These are phyloP conservation scores for Chalaropsis thielavioides DNA, from an alignment of 2,329 filamentous ascomycete genomes.

Conservation along the genomic window DNA sequence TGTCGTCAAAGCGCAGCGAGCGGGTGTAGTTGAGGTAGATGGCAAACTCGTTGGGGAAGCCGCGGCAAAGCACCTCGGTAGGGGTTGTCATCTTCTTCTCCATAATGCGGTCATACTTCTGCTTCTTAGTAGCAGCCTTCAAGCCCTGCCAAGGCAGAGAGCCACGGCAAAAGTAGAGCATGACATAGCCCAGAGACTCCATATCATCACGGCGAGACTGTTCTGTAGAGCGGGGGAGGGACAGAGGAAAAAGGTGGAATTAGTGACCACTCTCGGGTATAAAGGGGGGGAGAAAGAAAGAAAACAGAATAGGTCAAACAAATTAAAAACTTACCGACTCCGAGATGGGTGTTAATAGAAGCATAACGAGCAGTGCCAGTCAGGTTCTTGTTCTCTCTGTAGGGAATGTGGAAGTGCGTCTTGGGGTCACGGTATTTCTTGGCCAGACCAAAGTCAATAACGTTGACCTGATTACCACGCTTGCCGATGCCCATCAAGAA, in stretches of 20 bases:
- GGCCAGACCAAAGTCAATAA: conserved; percentile 96
- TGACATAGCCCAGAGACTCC: conserved; percentile 97
- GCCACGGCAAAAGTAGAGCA: conserved; percentile 99
- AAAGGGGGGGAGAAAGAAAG: background rate
- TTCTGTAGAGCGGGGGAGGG: conserved; percentile 33
- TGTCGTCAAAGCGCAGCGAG: conserved; percentile 96
- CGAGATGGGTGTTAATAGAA: conserved; percentile 96
- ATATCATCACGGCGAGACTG: conserved; percentile 99
- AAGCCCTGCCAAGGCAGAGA: conserved; percentile 97
- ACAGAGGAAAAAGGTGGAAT: background rate
- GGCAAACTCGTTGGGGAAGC: conserved; percentile 98
- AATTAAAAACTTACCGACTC: conserved; percentile 54
- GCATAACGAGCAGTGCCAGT: conserved; percentile 97
- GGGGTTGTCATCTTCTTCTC: conserved; percentile 99
- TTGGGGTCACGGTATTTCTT: conserved; percentile 99
- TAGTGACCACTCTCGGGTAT: conserved; percentile 22
- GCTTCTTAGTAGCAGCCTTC: conserved; percentile 98
- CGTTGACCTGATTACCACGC: conserved; percentile 97
- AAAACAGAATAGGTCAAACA: background rate
- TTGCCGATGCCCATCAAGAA: conserved; percentile 99
- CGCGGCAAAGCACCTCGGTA: conserved; percentile 94
- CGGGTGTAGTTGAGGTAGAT: conserved; percentile 99
- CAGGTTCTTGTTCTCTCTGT: conserved; percentile 99
- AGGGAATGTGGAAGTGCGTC: conserved; percentile 98
- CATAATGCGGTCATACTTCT: conserved; percentile 99